phyloP scores from a whole-genome alignment of 768 basidiomycete genomes.

The Steccherinum ochraceum region DNA sequence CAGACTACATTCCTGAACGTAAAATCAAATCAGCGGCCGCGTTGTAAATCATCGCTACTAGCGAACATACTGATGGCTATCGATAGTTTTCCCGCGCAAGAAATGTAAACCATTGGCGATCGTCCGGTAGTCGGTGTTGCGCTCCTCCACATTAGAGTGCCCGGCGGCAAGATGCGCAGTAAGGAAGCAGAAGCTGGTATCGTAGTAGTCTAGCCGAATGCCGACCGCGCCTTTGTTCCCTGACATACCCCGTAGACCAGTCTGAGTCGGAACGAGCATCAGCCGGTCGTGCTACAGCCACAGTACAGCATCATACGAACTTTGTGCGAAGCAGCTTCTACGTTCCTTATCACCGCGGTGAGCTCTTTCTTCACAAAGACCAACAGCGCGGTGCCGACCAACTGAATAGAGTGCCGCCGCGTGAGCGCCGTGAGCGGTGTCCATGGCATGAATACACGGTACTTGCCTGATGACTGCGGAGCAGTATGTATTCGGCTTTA shows the following conservation, averaged over 20 bases:
- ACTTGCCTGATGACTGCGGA: conserved; percentile 86
- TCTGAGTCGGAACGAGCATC: conserved; percentile 34
- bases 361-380: conserved; percentile 76
- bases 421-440: not conserved
- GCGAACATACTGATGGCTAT: conserved; percentile 76
- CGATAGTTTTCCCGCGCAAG: conserved; percentile 81
- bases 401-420: conserved; percentile 35
- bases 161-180: conserved; percentile 98
- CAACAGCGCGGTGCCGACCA: conserved; percentile 92
- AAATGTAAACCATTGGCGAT: conserved; percentile 83
- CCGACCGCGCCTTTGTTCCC: conserved; percentile 97
- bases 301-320: conserved; percentile 30
- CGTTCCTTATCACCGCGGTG: conserved; percentile 77
- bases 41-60: conserved; percentile 3
- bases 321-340: conserved; percentile 90
- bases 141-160: conserved; percentile 81
- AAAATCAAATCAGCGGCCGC: not conserved
- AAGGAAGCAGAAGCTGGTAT: conserved; percentile 90
- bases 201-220: conserved; percentile 86
- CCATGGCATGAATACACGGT: conserved; percentile 1
- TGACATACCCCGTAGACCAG: conserved; percentile 88
- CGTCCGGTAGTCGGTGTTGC: conserved; percentile 89
- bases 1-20: conserved; percentile 79
- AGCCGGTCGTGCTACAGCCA: not conserved
- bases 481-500: conserved; percentile 69